phyloP scores from a whole-genome alignment of 2,329 filamentous ascomycete genomes.

The Talaromyces marneffei region DNA sequence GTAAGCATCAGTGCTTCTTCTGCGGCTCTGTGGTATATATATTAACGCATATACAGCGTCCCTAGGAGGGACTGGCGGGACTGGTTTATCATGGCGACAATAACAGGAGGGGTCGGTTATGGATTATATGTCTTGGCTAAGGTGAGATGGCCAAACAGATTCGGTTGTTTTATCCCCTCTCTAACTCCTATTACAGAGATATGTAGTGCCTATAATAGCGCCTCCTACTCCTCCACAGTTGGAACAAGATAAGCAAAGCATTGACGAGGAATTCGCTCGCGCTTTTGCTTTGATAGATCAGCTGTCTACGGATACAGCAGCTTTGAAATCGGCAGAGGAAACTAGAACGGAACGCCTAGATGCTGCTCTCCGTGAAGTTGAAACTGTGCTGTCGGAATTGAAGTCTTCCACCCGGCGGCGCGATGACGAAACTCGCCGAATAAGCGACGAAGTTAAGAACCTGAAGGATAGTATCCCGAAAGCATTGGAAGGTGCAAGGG shows the following conservation, averaged over 20 bases:
- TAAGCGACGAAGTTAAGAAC: conserved; percentile 77
- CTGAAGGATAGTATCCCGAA: conserved; percentile 82
- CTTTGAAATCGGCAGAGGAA: conserved; percentile 80
- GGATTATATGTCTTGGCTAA: conserved; percentile 83
- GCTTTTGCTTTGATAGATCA: conserved; percentile 90
- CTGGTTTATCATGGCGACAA: conserved; percentile 99
- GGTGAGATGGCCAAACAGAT: conserved; percentile 42
- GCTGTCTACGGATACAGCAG: conserved; percentile 80
- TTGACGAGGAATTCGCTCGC: conserved; percentile 89
- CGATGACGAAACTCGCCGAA: conserved; percentile 79
- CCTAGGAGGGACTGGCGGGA: conserved; percentile 92
- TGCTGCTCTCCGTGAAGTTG: conserved; percentile 72
- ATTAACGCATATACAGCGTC: conserved; percentile 31
- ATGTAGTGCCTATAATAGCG: conserved; percentile 82
- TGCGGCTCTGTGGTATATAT: not conserved
- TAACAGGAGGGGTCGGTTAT: conserved; percentile 83
- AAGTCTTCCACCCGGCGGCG: conserved; percentile 74
- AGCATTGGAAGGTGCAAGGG: conserved; percentile 81
- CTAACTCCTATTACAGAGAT: conserved; percentile 55
- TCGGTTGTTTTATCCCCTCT: not conserved
- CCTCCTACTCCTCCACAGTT: conserved; percentile 91
- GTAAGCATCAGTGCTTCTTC: conserved; percentile 29
- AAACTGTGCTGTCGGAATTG: conserved; percentile 72
- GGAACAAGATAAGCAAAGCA: conserved; percentile 85
- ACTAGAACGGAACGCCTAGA: conserved; percentile 79